Evolutionary conservation across 805 yeast genomes (phyloP), one percentile per base, ranked within the genome.

Genomic region (Lipomyces yamadae): DNA sequence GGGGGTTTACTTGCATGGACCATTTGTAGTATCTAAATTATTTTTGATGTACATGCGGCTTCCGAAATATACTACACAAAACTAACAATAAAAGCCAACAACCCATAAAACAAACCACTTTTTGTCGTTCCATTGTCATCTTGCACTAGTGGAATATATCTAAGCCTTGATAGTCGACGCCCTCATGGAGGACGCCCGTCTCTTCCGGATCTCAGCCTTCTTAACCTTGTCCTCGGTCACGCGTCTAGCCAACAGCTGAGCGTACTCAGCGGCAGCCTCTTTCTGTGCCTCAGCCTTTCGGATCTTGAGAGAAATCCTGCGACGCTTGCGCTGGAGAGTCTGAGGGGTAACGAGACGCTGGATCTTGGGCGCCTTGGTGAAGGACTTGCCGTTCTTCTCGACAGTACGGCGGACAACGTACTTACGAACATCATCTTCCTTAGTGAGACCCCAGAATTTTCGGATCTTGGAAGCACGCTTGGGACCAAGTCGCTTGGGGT

Each of bases 401-500:
- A 95, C 89, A 83, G 94, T 97, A 86, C 99, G 93, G 88, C 98
- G 95, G 81, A 95, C 88, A 78, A 95, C 99, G 84, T 87, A 95
- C 84, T 86, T 84, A 82, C 91, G 88, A 75, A 90, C 94, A 79
- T 91, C 96, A 79, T 90, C 96, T 82, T 90, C 96, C 86, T 91
- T 90, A 84, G 96, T 81, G 79, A 92, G 90, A 86, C 98, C 98
- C 81, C 91, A 95, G 97, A 95, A 95, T 85, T 95, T 94, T 90
- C 98, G 93, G 84, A 95, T 95, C 94, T 94, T 85, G 96, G 92
- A 94, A 81, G 99, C 99, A 90, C 99, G 92, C 96, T 95, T 95
- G 85, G 99, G 99, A 81, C 99, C 99, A 81, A 95, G 89, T 88
- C 98, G 93, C 90, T 94, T 95, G 86, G 99, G 97, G 80, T 89